Evolutionary conservation across 257 asterid species (phyloP).

Genomic region (Solanum pennellii): DNA sequence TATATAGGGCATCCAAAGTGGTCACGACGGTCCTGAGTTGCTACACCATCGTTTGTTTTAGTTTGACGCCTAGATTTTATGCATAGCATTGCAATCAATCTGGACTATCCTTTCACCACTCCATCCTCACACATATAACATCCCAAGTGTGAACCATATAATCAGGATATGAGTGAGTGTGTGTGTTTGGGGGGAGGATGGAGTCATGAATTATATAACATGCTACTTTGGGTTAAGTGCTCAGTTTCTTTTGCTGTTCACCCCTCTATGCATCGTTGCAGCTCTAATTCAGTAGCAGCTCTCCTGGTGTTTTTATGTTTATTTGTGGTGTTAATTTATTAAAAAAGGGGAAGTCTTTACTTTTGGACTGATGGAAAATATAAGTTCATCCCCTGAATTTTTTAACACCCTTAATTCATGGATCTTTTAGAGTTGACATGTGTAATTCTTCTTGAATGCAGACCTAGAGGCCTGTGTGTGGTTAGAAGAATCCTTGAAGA

Average conservation of each 20-base stretch:
- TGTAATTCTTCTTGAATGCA: constrained; percentile 15
- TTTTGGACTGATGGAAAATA: neutral
- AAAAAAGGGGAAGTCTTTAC: neutral
- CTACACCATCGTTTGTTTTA: neutral
- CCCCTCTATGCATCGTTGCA: neutral
- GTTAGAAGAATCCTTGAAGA: constrained; percentile 87
- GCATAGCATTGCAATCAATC: neutral
- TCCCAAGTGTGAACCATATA: neutral
- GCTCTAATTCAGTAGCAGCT: neutral
- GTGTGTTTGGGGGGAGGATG: neutral
- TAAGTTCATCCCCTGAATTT: neutral
- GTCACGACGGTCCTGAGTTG: neutral
- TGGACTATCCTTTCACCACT: neutral
- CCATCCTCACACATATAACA: neutral
- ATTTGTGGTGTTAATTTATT: neutral
- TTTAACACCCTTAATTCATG: neutral
- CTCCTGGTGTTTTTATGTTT: neutral
- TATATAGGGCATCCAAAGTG: neutral
- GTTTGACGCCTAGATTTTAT: neutral
- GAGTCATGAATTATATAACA: neutral
- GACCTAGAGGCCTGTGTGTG: constrained; percentile 98
- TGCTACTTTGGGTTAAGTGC: neutral
- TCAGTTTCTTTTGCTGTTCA: neutral
- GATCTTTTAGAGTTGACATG: neutral
- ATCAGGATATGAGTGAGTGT: neutral